A percentile compares a stretch with the other conserved stretches of the same genome.
These are phyloP conservation scores for Dothideomycetidae sp. DNA, from an alignment of 2,329 filamentous ascomycete genomes.

Conservation along the genomic window DNA sequence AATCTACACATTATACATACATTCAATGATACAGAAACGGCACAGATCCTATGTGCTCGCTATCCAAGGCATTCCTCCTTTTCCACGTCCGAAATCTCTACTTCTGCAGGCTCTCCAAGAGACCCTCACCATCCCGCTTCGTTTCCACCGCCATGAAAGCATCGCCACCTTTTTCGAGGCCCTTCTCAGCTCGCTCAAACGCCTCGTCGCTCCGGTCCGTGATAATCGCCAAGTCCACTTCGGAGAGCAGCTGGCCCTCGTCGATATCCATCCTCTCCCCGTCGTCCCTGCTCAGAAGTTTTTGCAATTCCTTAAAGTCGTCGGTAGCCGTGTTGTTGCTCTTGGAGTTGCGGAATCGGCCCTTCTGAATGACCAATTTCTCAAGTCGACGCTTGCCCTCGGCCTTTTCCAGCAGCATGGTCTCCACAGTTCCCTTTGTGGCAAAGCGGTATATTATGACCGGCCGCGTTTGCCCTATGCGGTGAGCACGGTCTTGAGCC, in stretches of 20 bases:
- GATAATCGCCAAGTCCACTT: constrained; percentile 61
- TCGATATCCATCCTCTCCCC: constrained; percentile 46
- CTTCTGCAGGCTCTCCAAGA: constrained; percentile 36
- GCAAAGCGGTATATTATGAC: constrained; percentile 90
- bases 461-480: constrained; percentile 83
- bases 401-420: constrained; percentile 70
- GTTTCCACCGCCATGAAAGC: constrained; percentile 52
- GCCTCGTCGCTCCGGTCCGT: constrained; percentile 60
- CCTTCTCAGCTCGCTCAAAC: constrained; percentile 61
- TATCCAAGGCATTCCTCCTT: no score
- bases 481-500: constrained; percentile 86
- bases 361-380: constrained; percentile 91
- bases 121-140: constrained; percentile 35
- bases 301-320: constrained; percentile 35
- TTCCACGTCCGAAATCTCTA: no score
- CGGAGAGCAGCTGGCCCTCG: constrained; percentile 52
- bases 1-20: no score
- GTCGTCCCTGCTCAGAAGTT: constrained; percentile 45
- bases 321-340: constrained; percentile 36
- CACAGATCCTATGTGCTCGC: no score
- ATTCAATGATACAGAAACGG: no score
- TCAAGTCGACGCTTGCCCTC: constrained; percentile 86
- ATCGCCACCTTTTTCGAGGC: constrained; percentile 54
- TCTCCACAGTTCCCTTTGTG: constrained; percentile 84
- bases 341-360: constrained; percentile 49